phyloP scores from a whole-genome alignment of 257 asterid species.

The Linaria vulgaris region DNA sequence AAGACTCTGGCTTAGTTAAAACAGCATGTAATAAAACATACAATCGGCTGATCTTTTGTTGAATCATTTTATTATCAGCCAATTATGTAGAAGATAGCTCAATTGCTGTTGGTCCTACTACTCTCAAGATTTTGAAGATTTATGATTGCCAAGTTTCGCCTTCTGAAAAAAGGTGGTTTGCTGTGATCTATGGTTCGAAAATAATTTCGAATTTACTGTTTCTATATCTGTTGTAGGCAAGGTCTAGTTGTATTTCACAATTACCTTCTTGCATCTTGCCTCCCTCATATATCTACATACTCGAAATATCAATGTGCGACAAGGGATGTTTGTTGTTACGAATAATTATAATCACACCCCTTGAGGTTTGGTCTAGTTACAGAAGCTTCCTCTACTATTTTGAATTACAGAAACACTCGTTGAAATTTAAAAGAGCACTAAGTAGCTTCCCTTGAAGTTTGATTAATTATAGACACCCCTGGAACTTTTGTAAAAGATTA shows the following conservation, averaged over 20 bases:
- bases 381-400: no score
- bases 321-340: no score
- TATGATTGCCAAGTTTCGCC: conserved; percentile 61
- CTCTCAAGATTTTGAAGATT: conserved; percentile 63
- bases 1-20: conserved; percentile 32
- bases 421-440: no score
- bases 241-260: not conserved
- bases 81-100: conserved; percentile 58
- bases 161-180: conserved; percentile 48
- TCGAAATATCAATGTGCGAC: no score
- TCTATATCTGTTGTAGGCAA: conserved; percentile 28
- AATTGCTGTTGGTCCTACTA: conserved; percentile 59
- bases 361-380: no score
- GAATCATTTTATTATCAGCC: conserved; percentile 52
- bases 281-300: not conserved
- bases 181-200: conserved; percentile 45
- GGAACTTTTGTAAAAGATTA: no score
- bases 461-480: no score
- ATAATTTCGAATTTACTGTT: conserved; percentile 24
- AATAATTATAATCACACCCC: no score
- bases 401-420: no score
- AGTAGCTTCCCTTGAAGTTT: no score
- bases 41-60: conserved; percentile 41
- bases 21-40: conserved; percentile 29
- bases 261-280: conserved; percentile 15